Base-by-base conservation (phyloP, 257 asterid species). In the Ehretia macrophylla region DNA sequence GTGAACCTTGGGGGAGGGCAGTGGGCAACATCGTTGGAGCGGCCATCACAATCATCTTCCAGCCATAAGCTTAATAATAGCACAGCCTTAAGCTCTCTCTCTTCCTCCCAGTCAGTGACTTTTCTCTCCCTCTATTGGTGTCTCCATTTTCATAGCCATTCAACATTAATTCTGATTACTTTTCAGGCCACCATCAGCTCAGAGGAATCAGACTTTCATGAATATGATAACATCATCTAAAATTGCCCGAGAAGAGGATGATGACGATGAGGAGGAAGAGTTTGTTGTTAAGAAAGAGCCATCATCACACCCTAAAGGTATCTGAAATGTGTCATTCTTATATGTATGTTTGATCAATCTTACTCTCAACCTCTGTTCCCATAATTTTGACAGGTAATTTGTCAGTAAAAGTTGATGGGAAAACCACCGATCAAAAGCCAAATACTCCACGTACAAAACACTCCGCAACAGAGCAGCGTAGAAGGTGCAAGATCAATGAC, bases 381-480 rank as follows among this genome's bases (percentile, higher is more conserved):
- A 0, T 1, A 17, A 58, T 55, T 55, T 70, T 49, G 17, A 52
- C 80, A 89, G 99, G 84, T 44, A 68, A 75, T 66, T 71, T 81
- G n/a, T 57, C 87, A 11, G 79, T 86, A 37, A 89, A 86, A 73
- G 73, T 77, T 60, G 90, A 89, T 74, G 81, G 85, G 37, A 87
- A 77, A 77, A 69, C 69, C 63, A 63, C 27, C 14, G 87, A 83
- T 55, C 95, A 86, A 75, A 93, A 79, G 79, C 94, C 99, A 32
- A 89, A 71, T 69, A 93, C 96, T 37, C 90, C 96, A 9, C 96
- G 99, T 48, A 89, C 97, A 0, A 93, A 89, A 68, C 99, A 93
- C 84, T 93, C 99, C 1, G 99, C 97, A 65, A 93, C 99, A 22
- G 99, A 93, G 75, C 97, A 93, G 57, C 96, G 99, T n/a, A 77